These are phyloP conservation scores for Acacia pycnantha DNA, from an alignment of 331 rosid genomes.

Conservation along the genomic window DNA sequence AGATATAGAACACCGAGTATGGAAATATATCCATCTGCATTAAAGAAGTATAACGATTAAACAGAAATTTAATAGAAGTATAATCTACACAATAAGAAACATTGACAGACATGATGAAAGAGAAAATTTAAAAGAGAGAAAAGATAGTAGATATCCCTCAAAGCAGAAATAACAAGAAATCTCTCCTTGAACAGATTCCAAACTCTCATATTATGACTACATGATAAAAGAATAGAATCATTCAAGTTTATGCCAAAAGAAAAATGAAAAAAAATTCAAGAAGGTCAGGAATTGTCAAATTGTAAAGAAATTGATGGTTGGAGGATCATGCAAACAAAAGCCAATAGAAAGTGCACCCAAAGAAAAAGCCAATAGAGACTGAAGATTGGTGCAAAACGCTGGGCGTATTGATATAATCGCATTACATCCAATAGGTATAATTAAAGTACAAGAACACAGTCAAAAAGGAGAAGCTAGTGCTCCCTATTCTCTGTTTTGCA, in stretches of 20 bases:
- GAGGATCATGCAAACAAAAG: not conserved
- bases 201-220: not conserved
- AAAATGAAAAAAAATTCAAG: not conserved
- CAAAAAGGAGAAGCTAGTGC: not conserved
- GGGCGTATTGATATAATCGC: not conserved
- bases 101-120: not conserved
- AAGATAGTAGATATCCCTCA: not conserved
- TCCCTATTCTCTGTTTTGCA: not conserved
- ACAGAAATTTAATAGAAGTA: not conserved
- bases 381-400: not conserved
- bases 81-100: constrained; percentile 30
- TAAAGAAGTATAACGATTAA: constrained; percentile 38
- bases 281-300: not conserved
- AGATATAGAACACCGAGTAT: constrained; percentile 92
- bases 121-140: not conserved
- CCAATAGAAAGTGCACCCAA: not conserved
- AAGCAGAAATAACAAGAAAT: not conserved
- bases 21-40: constrained; percentile 95
- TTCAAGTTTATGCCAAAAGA: not conserved
- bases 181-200: not conserved
- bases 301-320: not conserved
- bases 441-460: not conserved
- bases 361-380: not conserved
- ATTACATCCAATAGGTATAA: not conserved
- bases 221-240: not conserved